Percentiles rank a stretch among this genome's conserved stretches.
Conservation (phyloP, 305 asterid genomes). For the Solanum hybrid region DNA sequence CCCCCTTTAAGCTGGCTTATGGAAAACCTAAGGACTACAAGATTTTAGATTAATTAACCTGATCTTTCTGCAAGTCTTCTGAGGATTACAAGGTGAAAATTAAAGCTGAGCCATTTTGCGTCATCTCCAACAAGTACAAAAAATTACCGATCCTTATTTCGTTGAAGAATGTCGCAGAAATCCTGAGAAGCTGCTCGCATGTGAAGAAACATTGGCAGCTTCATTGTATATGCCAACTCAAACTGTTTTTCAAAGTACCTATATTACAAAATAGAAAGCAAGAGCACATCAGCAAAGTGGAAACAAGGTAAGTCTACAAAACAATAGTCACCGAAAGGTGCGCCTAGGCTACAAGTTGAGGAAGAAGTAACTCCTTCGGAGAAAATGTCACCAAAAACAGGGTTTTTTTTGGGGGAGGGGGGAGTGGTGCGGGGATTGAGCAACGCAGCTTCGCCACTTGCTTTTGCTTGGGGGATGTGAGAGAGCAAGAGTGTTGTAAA, state of each 20-base stretch:
- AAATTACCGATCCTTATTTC: slow-evolving; percentile 54
- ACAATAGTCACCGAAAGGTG: not conserved
- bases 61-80: not conserved
- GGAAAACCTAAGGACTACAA: not conserved
- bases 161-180: slow-evolving; percentile 63
- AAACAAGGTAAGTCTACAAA: not conserved
- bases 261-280: slow-evolving; percentile 5
- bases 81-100: not conserved
- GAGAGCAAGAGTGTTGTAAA: not conserved
- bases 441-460: not conserved
- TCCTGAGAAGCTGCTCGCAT: slow-evolving; percentile 97
- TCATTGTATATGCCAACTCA: slow-evolving; percentile 68
- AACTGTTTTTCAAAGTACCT: slow-evolving; percentile 95
- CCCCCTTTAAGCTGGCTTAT: not conserved
- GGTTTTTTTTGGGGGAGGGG: not conserved
- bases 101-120: not conserved
- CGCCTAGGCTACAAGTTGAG: not conserved
- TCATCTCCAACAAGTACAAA: not conserved
- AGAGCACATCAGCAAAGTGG: slow-evolving; percentile 5
- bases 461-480: not conserved
- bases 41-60: not conserved
- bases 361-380: not conserved
- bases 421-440: not conserved
- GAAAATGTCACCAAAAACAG: not conserved
- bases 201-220: slow-evolving; percentile 96